Base-by-base conservation (phyloP, 2,329 filamentous ascomycete genomes). In the Diaporthe destruens region DNA sequence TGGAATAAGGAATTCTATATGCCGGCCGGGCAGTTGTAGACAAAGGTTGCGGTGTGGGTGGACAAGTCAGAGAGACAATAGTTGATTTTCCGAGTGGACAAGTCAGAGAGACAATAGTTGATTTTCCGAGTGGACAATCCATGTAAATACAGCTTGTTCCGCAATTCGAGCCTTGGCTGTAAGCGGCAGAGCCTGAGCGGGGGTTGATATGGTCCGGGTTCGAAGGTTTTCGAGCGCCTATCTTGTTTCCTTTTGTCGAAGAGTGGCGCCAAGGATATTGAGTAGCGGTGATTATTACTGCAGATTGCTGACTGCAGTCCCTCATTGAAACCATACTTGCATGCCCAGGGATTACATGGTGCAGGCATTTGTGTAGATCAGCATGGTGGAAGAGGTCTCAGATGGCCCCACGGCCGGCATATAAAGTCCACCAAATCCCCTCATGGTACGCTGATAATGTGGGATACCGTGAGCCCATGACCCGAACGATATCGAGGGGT, bases 271-370 rank as follows among this genome's bases (percentile, higher is more conserved):
- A 44, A n/a, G n/a, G 39, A 12, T n/a, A 23, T 3, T 18, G 29
- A 23, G 57, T 47, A 61, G 14, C 16, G 57, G 56, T 29, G 36
- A 47, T 39, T 49, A 23, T 25, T 61, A 1, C 20, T 44, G 57
- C 23, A 61, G 57, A 44, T 47, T 61, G 57, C 57, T 61, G 57
- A 61, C 57, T 61, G 57, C 57, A 61, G 20, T 18, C 57, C 23
- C 39, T 61, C n/a, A 61, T 29, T 61, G 39, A 36, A 32, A 44
- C 25, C 8, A 47, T 44, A n/a, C n/a, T 61, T 32, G 16, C 23
- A 44, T 61, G 57, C 5, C 5, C 57, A 12, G 34, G 57, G 57
- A 32, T 61, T 8, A 61, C 29, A 29, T 29, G 29, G 8, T 23
- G 20, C 57, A 25, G 36, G 39, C 39, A 16, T 47, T 61, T 11